Conservation (phyloP, 441 rosid species). For the Populus hybrid region DNA sequence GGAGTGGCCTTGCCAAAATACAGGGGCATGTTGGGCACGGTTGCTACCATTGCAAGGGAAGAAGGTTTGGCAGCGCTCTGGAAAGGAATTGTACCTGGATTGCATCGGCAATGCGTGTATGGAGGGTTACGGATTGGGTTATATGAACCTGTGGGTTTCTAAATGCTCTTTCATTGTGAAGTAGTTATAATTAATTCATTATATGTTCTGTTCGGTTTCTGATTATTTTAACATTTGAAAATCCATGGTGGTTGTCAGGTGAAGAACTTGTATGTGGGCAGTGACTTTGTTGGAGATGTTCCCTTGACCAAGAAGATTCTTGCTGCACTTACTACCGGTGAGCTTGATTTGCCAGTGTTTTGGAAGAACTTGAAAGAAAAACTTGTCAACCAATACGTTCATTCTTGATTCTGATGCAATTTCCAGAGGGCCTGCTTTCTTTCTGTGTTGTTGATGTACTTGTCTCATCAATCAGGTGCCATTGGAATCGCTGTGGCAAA, state of each 20-base stretch:
- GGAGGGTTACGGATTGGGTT: conserved; percentile 96
- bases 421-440: not conserved
- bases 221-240: conserved; percentile 4
- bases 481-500: conserved; percentile 80
- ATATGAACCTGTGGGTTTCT: conserved; percentile 84
- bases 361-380: not conserved
- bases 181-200: not conserved
- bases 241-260: conserved; percentile 50
- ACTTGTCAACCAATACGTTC: not conserved
- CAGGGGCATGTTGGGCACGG: conserved; percentile 91
- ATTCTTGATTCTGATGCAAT: not conserved
- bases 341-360: conserved; percentile 19
- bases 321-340: conserved; percentile 97
- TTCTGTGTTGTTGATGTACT: conserved; percentile 8
- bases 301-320: conserved; percentile 91
- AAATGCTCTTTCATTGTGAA: conserved; percentile 9
- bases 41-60: conserved; percentile 89
- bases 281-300: conserved; percentile 85
- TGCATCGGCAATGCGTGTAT: conserved; percentile 87
- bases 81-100: conserved; percentile 97
- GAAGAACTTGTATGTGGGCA: conserved; percentile 75
- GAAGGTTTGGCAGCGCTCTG: conserved; percentile 88
- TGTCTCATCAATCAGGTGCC: conserved; percentile 62
- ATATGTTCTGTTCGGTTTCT: conserved; percentile 12
- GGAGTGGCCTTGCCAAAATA: conserved; percentile 63